These are phyloP conservation scores for Albifimbria verrucaria DNA, from an alignment of 2,329 filamentous ascomycete species.

Conservation along the genomic window DNA sequence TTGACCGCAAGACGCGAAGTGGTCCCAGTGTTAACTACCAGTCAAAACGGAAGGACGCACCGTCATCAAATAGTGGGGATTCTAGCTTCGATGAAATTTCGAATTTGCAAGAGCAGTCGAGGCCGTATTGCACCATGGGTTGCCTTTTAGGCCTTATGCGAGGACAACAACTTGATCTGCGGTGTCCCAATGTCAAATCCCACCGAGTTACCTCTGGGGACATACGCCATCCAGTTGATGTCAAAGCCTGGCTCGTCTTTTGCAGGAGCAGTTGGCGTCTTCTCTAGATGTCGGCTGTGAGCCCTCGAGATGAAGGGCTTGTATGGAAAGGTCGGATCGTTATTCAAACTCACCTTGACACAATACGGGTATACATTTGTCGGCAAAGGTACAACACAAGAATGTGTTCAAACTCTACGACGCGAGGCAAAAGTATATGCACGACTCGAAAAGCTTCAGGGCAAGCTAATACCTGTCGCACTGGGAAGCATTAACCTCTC, in stretches of 20 bases:
- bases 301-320: neutral
- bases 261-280: neutral
- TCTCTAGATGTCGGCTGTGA: neutral
- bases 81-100: neutral
- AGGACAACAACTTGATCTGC: neutral
- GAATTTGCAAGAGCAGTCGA: neutral
- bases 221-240: slow-evolving; percentile 11
- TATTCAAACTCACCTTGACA: neutral
- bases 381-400: neutral
- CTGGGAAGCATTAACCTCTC: neutral
- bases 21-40: neutral
- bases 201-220: slow-evolving; percentile 7
- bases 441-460: neutral
- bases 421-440: neutral
- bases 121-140: neutral
- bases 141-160: neutral
- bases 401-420: neutral
- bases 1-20: neutral
- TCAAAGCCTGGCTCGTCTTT: slow-evolving; percentile 6
- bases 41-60: neutral
- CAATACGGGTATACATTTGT: neutral
- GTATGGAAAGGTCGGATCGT: neutral
- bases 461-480: neutral
- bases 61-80: neutral
- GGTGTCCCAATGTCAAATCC: neutral